These are phyloP conservation scores for Asparagopsis taxiformis DNA, from an alignment of 31 red algal species.

Conservation along the genomic window DNA sequence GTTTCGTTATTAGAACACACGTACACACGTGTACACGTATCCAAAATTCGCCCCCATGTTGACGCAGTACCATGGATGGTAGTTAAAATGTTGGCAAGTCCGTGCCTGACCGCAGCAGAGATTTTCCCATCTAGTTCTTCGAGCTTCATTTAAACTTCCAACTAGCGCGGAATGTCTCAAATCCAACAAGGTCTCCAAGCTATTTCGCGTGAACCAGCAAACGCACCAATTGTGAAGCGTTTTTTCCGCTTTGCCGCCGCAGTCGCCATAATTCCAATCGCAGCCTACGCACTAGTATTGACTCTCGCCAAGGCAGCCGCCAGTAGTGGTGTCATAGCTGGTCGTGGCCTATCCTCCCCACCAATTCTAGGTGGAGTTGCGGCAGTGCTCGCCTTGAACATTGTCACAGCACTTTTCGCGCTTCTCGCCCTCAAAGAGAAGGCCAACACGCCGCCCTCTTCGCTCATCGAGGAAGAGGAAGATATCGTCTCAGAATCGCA, in stretches of 20 bases:
- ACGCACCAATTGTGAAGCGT: constrained; percentile 20
- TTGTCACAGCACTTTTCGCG: constrained; percentile 5
- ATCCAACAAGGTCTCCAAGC: constrained; percentile 32
- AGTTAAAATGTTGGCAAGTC: too few species aligned
- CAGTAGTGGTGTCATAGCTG: not conserved
- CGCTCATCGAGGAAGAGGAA: not conserved
- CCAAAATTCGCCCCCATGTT: too few species aligned
- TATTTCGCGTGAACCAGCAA: constrained; percentile 21
- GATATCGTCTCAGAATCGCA: too few species aligned
- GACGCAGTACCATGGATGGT: too few species aligned
- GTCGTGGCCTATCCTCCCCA: constrained; percentile 7
- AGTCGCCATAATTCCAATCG: constrained; percentile 16
- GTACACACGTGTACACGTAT: too few species aligned
- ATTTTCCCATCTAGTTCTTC: too few species aligned
- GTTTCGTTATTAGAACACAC: too few species aligned
- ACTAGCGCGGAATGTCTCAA: too few species aligned
- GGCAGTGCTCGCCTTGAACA: constrained; percentile 13
- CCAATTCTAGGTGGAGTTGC: constrained; percentile 31
- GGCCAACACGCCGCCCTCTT: not conserved
- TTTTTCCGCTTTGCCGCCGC: constrained; percentile 40
- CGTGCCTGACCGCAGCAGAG: too few species aligned
- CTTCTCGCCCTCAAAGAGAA: constrained; percentile 1
- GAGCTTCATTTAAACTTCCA: too few species aligned
- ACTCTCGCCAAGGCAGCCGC: not conserved
- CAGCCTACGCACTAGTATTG: constrained; percentile 16